Conservation (phyloP, 163 green algal genomes). For the Dunaliella salina region DNA sequence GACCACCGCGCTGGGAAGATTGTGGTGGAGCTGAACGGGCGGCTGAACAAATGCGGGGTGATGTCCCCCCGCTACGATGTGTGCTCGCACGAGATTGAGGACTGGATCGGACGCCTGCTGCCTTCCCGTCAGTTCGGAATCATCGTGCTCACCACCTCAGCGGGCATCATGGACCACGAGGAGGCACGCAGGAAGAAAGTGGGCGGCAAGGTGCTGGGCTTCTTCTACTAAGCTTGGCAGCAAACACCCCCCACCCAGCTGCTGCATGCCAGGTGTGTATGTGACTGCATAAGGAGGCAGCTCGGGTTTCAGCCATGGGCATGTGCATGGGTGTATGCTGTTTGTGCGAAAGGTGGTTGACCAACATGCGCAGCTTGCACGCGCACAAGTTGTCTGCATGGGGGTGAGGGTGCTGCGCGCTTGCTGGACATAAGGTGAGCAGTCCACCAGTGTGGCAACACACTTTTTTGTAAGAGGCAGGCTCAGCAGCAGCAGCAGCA, state of each 20-base stretch:
- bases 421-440: too few relatives aligned
- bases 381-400: too few relatives aligned
- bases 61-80: conserved; percentile 98
- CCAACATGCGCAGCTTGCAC: too few relatives aligned
- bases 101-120: conserved; percentile 91
- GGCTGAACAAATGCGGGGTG: conserved; percentile 99
- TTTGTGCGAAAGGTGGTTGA: too few relatives aligned
- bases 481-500: too few relatives aligned
- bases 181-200: conserved; percentile 95
- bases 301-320: too few relatives aligned
- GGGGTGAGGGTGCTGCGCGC: too few relatives aligned
- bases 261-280: neutral
- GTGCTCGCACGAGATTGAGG: conserved; percentile 83
- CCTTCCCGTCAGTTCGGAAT: conserved; percentile 96
- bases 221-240: conserved; percentile 77
- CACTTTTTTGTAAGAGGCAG: too few relatives aligned
- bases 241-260: neutral
- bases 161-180: conserved; percentile 98
- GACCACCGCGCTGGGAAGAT: conserved; percentile 98
- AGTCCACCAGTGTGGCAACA: too few relatives aligned
- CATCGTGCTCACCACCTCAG: conserved; percentile 96
- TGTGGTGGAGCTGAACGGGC: conserved; percentile 97
- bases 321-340: neutral
- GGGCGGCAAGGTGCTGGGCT: conserved; percentile 92
- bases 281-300: too few relatives aligned